Evolutionary conservation across 768 basidiomycete genomes (phyloP).

Genomic region (Leccinum fibrillosum): DNA sequence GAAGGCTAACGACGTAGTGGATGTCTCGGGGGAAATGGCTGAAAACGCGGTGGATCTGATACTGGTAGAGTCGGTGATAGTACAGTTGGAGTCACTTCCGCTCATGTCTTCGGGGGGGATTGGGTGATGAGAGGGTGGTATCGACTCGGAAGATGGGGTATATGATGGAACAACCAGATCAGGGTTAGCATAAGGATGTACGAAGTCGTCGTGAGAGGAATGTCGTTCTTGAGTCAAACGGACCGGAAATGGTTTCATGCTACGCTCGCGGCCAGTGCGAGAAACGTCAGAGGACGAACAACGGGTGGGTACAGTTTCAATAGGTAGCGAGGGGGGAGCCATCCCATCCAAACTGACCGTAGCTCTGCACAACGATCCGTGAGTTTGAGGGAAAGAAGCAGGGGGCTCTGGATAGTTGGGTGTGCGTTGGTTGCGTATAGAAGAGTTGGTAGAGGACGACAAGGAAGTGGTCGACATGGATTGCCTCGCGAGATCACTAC

Average conservation of each 20-base stretch:
- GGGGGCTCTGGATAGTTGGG: constrained; percentile 6
- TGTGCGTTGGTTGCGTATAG: constrained; percentile 34
- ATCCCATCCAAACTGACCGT: constrained; percentile 10
- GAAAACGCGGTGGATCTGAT: constrained; percentile 36
- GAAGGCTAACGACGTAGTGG: constrained; percentile 21
- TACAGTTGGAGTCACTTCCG: constrained; percentile 51
- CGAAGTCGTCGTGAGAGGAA: constrained; percentile 31
- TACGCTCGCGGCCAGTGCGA: constrained; percentile 8
- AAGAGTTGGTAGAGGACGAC: constrained; percentile 23
- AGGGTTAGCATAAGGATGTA: constrained; percentile 82
- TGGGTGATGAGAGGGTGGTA: constrained; percentile 29
- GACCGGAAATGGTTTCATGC: constrained; percentile 16
- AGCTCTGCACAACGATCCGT: constrained; percentile 4
- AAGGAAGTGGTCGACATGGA: constrained; percentile 57
- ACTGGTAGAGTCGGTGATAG: constrained; percentile 46
- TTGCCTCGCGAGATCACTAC: constrained; percentile 59
- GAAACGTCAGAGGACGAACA: constrained; percentile 13
- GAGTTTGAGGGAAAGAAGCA: constrained; percentile 5
- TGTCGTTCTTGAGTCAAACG: constrained; percentile 35
- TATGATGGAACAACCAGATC: constrained; percentile 47
- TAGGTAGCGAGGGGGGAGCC: neutral
- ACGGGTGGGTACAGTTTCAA: constrained; percentile 1
- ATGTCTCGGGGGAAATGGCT: constrained; percentile 35
- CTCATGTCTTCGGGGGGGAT: constrained; percentile 33
- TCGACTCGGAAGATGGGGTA: constrained; percentile 29